Conservation (phyloP, 495 filamentous ascomycete species). For the Hypoxylon trugodes region DNA sequence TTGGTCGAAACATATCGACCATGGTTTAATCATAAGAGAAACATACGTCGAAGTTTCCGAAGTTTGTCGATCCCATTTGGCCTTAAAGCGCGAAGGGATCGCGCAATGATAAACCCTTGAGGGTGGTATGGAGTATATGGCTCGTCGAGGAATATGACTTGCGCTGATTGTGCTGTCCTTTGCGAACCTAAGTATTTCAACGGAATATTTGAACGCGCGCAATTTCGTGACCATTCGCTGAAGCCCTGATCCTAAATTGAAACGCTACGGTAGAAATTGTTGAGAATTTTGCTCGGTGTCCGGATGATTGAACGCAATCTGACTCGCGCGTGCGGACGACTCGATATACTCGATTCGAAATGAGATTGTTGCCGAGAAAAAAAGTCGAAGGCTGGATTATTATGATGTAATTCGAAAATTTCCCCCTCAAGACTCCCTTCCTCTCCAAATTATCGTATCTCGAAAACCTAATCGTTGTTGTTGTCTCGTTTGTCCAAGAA, state of each 20-base stretch:
- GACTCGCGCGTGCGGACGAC: conserved; percentile 22
- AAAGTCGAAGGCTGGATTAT: conserved; percentile 16
- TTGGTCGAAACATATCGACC: background rate
- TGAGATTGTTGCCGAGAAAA: background rate
- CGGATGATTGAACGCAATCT: conserved; percentile 13
- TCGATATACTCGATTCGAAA: conserved; percentile 14
- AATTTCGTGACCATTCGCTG: conserved; percentile 3
- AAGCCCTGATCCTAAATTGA: background rate
- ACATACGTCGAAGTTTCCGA: conserved; percentile 90
- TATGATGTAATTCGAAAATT: conserved; percentile 29
- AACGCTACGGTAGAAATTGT: conserved; percentile 9
- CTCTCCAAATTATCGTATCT: conserved; percentile 36
- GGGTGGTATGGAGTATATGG: conserved; percentile 13
- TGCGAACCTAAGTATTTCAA: conserved; percentile 9
- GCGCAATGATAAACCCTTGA: conserved; percentile 22
- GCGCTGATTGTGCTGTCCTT: conserved; percentile 15
- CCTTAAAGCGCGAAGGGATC: conserved; percentile 39
- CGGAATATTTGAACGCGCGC: conserved; percentile 1
- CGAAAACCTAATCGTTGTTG: conserved; percentile 29
- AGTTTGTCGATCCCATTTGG: conserved; percentile 73
- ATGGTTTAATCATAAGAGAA: background rate
- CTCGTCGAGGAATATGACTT: conserved; percentile 1
- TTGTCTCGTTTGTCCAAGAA: conserved; percentile 32
- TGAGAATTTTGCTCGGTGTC: conserved; percentile 12
- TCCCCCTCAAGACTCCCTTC: conserved; percentile 36